Conservation (phyloP, 2,329 filamentous ascomycete genomes). For the Epichloe uncinata region DNA sequence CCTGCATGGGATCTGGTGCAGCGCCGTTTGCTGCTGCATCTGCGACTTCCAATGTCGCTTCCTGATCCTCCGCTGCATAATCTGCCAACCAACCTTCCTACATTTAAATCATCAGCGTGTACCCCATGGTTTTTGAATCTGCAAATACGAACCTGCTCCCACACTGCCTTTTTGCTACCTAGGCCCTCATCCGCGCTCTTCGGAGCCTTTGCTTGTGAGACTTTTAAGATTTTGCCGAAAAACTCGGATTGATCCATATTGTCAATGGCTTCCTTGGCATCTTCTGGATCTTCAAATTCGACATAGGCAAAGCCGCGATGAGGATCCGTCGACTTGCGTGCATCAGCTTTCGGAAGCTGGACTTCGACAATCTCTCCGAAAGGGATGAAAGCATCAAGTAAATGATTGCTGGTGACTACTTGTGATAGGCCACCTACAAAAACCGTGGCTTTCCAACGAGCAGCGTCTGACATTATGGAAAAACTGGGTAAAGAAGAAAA, state of each 20-base stretch:
- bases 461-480: slow-evolving; percentile 60
- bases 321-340: slow-evolving; percentile 60
- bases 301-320: slow-evolving; percentile 95
- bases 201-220: slow-evolving; percentile 80
- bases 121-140: not conserved
- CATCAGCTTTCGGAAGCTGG: slow-evolving; percentile 76
- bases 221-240: slow-evolving; percentile 83
- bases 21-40: slow-evolving; percentile 28
- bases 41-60: slow-evolving; percentile 29
- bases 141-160: slow-evolving; percentile 71
- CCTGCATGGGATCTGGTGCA: slow-evolving; percentile 84
- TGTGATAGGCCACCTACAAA: slow-evolving; percentile 83
- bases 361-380: slow-evolving; percentile 94
- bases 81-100: slow-evolving; percentile 91
- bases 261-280: slow-evolving; percentile 91
- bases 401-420: slow-evolving; percentile 57
- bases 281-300: slow-evolving; percentile 74
- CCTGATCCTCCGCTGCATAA: slow-evolving; percentile 66
- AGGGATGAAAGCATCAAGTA: slow-evolving; percentile 87
- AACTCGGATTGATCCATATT: slow-evolving; percentile 98
- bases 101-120: not conserved
- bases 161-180: slow-evolving; percentile 86
- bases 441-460: slow-evolving; percentile 79
- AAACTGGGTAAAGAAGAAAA: not conserved
- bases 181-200: slow-evolving; percentile 80